These are phyloP conservation scores for Sophora flavescens DNA, from an alignment of 306 rosid genomes.

Conservation along the genomic window DNA sequence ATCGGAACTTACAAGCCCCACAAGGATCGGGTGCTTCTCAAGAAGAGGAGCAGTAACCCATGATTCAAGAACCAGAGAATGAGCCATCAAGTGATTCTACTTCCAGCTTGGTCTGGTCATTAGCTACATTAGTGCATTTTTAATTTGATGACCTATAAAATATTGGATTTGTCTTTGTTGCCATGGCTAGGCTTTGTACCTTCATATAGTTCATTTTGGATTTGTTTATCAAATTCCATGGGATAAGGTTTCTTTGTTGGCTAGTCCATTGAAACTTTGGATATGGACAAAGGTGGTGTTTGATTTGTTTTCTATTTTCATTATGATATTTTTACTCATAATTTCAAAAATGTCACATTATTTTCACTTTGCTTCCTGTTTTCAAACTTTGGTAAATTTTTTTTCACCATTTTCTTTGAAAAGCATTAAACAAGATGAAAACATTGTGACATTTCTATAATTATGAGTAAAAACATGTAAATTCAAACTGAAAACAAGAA, in stretches of 20 bases:
- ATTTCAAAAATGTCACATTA: neutral
- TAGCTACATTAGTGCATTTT: constrained; percentile 1
- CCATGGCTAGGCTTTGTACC: neutral
- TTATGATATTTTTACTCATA: neutral
- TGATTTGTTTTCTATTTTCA: neutral
- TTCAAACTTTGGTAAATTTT: neutral
- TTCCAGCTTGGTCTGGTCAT: constrained; percentile 20
- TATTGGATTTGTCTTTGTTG: neutral
- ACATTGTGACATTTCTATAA: neutral
- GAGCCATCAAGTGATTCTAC: neutral
- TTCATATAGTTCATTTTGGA: neutral
- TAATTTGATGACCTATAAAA: neutral
- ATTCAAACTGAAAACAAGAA: too few relatives aligned
- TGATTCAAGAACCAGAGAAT: constrained; percentile 1
- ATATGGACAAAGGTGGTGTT: neutral
- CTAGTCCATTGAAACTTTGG: too few relatives aligned
- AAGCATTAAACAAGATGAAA: neutral
- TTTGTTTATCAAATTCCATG: constrained; percentile 9
- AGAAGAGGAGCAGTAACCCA: neutral
- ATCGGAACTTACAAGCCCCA: neutral
- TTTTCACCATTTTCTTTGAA: too few relatives aligned
- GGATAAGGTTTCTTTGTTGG: neutral
- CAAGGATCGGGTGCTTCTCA: constrained; percentile 10
- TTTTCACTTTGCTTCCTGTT: neutral
- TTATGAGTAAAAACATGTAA: too few relatives aligned